Base-by-base conservation (phyloP, 1,284 basidiomycete species). In the Apiotrichum veenhuisii region DNA sequence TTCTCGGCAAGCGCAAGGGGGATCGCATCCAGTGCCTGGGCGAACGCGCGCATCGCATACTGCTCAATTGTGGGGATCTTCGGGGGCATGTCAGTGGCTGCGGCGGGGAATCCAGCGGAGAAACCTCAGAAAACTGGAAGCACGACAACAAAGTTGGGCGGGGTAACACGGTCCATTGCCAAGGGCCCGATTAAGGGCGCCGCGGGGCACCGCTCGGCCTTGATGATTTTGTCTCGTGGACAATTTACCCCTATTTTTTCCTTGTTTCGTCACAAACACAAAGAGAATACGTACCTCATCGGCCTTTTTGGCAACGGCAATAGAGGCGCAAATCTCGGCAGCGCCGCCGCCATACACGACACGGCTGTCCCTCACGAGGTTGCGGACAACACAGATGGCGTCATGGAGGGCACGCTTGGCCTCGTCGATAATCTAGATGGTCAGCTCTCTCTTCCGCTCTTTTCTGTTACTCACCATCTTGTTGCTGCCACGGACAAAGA, bases 11-110 rank as follows among this genome's bases (percentile, higher is more conserved):
- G 82, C 2, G 96, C 95, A 18, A 98, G 84, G 10, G 96, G 96
- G 52, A 98, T 81, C 12, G 93, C 84, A 70, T 98, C 95, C 10
- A 99, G 80, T 12, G 95, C 95, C 30, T 89, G 89, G 1, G 95
- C 85, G 73, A 98, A 99, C 18, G 95, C 94, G 44, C 95, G 88
- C 94, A 98, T 98, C 1, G 95, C 95, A 73, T 99, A 99, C 81
- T 99, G 95, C 78, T 99, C 95, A 69, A 99, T 95, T 11, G 91
- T 84, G 1, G 95, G 87, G 68, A 96, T 97, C 87, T 61, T 30
- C 40, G 9, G 26, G 17, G 22, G 22, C 30, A 33, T 37, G 58
- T 52, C 46, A 47, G 52, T 40, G 22, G 14, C 30, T 40, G n/a
- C 25, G 38, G 40, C 45, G 22, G 27, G 30, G 30, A 7, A 30